Evolutionary conservation across 768 basidiomycete species (phyloP), one percentile per base, ranked within the genome.

Genomic region (Suillus subluteus): DNA sequence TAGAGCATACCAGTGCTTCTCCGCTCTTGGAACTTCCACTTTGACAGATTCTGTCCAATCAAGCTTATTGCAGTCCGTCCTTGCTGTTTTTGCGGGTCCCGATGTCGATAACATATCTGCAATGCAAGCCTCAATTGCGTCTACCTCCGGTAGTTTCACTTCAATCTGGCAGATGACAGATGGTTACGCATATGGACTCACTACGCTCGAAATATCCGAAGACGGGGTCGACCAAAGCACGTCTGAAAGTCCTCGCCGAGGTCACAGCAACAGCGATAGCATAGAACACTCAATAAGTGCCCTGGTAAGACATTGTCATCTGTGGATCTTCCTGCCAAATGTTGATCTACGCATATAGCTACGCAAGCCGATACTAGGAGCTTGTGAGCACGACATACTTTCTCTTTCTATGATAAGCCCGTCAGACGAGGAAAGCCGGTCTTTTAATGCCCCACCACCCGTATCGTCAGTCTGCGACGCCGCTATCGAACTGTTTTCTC

Each of bases 141-240:
- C 93, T 0, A 93, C 90, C 7, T 85, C 92, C 0, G 96, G 96
- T 1, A 82, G 87, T 0, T 96, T 98, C 76, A 89, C 88, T 3
- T 87, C 86, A 16, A 84, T 99, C 15, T 99, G 97, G 97, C 87
- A 91, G 65, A 86, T 87, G 64, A 82, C 85, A 2, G 97, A 99
- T 76, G 94, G 95, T 6, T 97, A 95, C 78, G 96, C 89, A 0
- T 96, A 94, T 78, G 97, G 97, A 0, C 89, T 98, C 2, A 94
- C 94, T 4, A 91, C 85, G 52, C 79, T 89, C 26, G 86, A 88
- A 58, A 76, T 88, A 26, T 74, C 78, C 15, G 83, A 87, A 58
- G 82, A 86, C 62, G 79, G 82, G 48, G 72, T 73, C 8, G 79
- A 79, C 44, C 71, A 58, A 66, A 38, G 65, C 58, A 26, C 32